Evolutionary conservation across 345 rosid genomes (phyloP), one percentile per base, ranked within the genome.

Genomic region (Salix viminalis): DNA sequence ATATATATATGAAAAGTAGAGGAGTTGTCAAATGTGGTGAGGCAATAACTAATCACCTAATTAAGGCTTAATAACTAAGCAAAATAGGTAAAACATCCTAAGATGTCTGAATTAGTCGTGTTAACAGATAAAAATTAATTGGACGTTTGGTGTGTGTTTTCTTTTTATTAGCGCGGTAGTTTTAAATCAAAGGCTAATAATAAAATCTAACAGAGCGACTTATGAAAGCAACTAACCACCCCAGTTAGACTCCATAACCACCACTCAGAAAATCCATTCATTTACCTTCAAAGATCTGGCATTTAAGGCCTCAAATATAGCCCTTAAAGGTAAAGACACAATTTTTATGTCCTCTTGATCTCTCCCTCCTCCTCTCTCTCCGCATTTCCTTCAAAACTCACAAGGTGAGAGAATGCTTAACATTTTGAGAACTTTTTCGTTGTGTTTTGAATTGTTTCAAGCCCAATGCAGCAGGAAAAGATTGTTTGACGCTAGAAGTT

Each of bases 141-240:
- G 19, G 15, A 4, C 5, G n/a, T 46, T 46, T 8, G 39, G 18
- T 23, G 28, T 34, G 11, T n/a, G 12, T 56, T 56, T 9, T 7
- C 9, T n/a, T n/a, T 56, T 2, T 56, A n/a, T 80, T 71, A 39
- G 89, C 89, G 88, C 85, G 90, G 83, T 46, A 67, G 86, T 82
- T 86, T 85, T 65, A 74, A 75, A 83, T 82, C 76, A 37, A 81
- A 75, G 82, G 81, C 79, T 65, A 74, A 77, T 75, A 70, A 80
- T 67, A 67, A n/a, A 23, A 10, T 52, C 70, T 42, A 56, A 70
- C 61, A 73, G 30, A 56, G 81, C 76, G 70, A 76, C 48, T 16
- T 7, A 60, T 2, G 77, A 76, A 76, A 76, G 71, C 75, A 44
- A 76, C 80, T 62, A 48, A 28, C 80, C 74, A 79, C 64, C 78